These are phyloP conservation scores for Cucurbita maxima DNA, from an alignment of 306 rosid species.

Conservation along the genomic window DNA sequence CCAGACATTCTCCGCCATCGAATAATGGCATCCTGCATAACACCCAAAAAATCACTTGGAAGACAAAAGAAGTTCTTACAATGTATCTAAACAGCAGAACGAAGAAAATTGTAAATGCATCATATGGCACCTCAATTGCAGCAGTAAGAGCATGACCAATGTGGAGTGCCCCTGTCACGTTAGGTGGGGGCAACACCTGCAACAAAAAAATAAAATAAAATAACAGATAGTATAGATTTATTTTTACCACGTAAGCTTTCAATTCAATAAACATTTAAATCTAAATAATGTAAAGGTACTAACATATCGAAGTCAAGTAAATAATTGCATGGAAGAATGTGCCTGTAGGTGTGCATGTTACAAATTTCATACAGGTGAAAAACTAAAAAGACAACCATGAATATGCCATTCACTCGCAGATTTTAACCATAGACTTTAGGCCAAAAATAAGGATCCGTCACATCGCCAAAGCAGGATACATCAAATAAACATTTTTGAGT, in stretches of 20 bases:
- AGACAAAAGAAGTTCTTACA: not conserved
- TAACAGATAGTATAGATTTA: not conserved
- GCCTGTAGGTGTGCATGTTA: not conserved
- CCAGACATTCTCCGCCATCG: conserved; percentile 97
- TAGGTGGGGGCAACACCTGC: conserved; percentile 94
- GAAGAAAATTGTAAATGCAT: not conserved
- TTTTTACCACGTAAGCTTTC: not conserved
- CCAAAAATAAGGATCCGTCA: not conserved
- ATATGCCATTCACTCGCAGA: not conserved
- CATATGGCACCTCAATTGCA: conserved; percentile 57
- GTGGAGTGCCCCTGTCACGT: conserved; percentile 93
- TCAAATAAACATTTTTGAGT: not conserved
- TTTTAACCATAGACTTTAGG: not conserved
- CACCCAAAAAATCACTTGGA: not conserved
- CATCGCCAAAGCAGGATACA: not conserved
- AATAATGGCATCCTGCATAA: conserved; percentile 75
- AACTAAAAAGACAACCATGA: not conserved
- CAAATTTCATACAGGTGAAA: not conserved
- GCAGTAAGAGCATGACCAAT: conserved; percentile 96
- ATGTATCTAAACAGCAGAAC: not conserved
- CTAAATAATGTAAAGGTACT: not conserved
- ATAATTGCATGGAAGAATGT: not conserved
- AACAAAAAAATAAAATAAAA: not conserved
- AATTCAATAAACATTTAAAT: not conserved
- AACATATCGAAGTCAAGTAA: not conserved